phyloP scores from a whole-genome alignment of 176 grass and related monocot species.

The Rhynchospora pubera region DNA sequence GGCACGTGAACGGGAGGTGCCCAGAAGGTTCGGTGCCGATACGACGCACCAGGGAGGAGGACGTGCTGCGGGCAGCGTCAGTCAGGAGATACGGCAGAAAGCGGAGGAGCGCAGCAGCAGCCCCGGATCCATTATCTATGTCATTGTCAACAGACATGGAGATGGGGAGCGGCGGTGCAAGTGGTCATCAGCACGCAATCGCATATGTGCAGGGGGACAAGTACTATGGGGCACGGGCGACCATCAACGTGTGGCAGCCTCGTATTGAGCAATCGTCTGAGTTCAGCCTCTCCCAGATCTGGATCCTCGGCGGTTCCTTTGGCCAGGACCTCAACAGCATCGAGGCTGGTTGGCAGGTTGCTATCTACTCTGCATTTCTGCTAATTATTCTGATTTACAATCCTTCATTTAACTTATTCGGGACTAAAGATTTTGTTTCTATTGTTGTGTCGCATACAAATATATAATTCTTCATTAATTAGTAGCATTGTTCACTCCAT shows the following conservation, averaged over 20 bases:
- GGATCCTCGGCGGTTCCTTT: constrained; percentile 81
- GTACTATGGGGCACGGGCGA: constrained; percentile 82
- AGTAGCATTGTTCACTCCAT: constrained; percentile 29
- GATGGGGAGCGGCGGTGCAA: not conserved
- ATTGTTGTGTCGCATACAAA: too few relatives aligned
- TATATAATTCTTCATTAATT: too few relatives aligned
- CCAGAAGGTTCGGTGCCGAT: constrained; percentile 48
- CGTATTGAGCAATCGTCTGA: constrained; percentile 69
- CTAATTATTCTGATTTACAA: too few relatives aligned
- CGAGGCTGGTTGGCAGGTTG: constrained; percentile 91
- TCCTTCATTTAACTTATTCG: too few relatives aligned
- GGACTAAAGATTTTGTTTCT: too few relatives aligned
- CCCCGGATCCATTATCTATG: too few relatives aligned
- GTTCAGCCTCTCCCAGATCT: constrained; percentile 86
- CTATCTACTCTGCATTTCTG: not conserved
- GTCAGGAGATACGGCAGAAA: constrained; percentile 54
- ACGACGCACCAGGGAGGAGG: constrained; percentile 45
- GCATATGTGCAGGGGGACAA: constrained; percentile 76
- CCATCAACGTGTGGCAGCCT: constrained; percentile 89
- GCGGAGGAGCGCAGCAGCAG: not conserved
- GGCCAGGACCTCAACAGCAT: constrained; percentile 89
- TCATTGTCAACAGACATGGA: not conserved
- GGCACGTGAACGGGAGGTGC: constrained; percentile 63
- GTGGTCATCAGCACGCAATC: constrained; percentile 83
- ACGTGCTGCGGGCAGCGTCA: constrained; percentile 42